phyloP scores from a whole-genome alignment of 345 rosid genomes.

The Gossypioides kirkii region DNA sequence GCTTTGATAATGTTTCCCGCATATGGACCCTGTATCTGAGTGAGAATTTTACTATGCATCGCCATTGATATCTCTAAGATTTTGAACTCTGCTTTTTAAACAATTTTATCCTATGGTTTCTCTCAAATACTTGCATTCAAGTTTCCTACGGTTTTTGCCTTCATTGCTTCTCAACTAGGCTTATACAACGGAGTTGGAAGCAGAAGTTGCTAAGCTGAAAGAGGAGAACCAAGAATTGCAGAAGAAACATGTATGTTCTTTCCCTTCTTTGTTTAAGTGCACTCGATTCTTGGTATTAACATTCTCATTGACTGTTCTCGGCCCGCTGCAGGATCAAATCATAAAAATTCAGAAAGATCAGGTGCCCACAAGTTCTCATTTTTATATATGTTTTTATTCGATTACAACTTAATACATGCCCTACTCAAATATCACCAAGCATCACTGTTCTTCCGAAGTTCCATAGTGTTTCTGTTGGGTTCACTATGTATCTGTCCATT shows the following conservation, averaged over 20 bases:
- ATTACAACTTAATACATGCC: background rate
- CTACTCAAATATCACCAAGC: background rate
- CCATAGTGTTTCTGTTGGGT: too few relatives aligned
- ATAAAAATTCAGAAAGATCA: slow-evolving; percentile 79
- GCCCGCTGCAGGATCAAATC: slow-evolving; percentile 51
- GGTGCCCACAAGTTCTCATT: slow-evolving; percentile 31
- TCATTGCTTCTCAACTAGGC: slow-evolving; percentile 48
- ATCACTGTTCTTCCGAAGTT: background rate
- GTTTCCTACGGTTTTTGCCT: slow-evolving; percentile 4
- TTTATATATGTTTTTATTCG: background rate
- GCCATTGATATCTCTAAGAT: background rate
- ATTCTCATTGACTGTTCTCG: slow-evolving; percentile 18
- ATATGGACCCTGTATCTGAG: background rate
- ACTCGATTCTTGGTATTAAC: background rate
- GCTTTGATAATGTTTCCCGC: background rate
- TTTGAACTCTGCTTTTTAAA: background rate
- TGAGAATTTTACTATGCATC: background rate
- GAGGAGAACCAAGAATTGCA: slow-evolving; percentile 74
- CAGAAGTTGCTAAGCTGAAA: slow-evolving; percentile 77
- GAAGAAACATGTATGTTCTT: slow-evolving; percentile 61
- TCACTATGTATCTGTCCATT: too few relatives aligned
- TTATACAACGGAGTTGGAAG: slow-evolving; percentile 91
- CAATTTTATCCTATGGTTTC: background rate
- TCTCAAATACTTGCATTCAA: background rate
- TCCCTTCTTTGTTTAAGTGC: background rate